Evolutionary conservation across 2,329 filamentous ascomycete genomes (phyloP), one percentile per base, ranked within the genome.

Genomic region (Aspergillus novofumigatus): DNA sequence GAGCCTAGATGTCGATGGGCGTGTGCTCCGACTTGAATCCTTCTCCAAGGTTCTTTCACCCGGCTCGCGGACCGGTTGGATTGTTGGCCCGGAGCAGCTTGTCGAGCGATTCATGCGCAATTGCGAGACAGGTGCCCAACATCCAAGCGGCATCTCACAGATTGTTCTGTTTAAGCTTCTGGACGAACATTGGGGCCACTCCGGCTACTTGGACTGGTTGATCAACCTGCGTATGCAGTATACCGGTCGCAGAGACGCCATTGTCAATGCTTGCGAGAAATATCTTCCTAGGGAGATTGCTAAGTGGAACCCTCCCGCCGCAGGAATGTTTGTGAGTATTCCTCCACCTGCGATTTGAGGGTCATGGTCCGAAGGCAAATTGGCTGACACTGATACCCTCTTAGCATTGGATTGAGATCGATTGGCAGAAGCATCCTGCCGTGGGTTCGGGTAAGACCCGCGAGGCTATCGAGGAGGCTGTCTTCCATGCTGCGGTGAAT

Each of bases 151-250:
- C 47, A 84, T 96, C 67, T 86, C 89, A 0, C 93, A 97, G 77
- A 79, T 94, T 23, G 80, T 93, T 8, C 77, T 97, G 54, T 92
- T 90, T 78, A 95, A 96, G 77, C 80, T 99, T 23, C 81, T 99
- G 2, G 94, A 99, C 63, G 91, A 96, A 74, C 86, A 87, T 51
- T 99, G 94, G 94, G 94, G 93, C 25, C 94, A 99, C 69, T 82
- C 85, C 45, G 92, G 92, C 1, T 99, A 95, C 70, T 75, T 99
- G 25, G 82, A 88, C 68, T 99, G 94, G 94, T 77, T 99, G 62
- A 89, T 94, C 70, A 83, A 91, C 70, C 78, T 97, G 66, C 84
- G 92, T 49, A 74, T 85, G 66, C 85, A 92, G 73, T 99, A 99
- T 71, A 94, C 92, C 1, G 78, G 80, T 63, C 85, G 93, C 59